Evolutionary conservation across 345 rosid genomes (phyloP), one percentile per base, ranked within the genome.

Genomic region (Hypericum androsaemum): DNA sequence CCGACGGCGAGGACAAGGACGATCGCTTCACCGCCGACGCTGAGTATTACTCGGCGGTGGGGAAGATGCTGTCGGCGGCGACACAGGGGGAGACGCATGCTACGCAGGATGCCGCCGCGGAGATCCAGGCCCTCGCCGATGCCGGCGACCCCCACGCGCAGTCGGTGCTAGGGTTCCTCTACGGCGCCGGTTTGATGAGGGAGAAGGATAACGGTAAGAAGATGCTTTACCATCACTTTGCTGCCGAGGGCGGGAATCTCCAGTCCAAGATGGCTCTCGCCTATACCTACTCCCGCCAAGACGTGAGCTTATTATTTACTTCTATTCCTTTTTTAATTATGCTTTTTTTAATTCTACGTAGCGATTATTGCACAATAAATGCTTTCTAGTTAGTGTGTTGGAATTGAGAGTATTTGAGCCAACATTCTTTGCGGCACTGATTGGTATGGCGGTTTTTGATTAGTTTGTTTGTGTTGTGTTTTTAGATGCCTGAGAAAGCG

Each of bases 201-300:
- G 95, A 83, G 72, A 70, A 77, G 76, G 72, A 76, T 59, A 84
- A 77, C 54, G 94, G 77, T 9, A 88, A 77, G 67, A 79, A 88
- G 11, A 80, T 92, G 52, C 42, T 92, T 51, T 76, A 92, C 64
- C 98, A 88, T 64, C 64, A 65, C 43, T 92, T 92, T 39, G 89
- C 88, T 5, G 75, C 80, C 5, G 70, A 74, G 6, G 94, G 83
- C 8, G 96, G 86, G 39, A 92, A 73, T 67, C 69, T 79, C 72
- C 98, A 92, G 74, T 92, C 98, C 3, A 92, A 80, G 80, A 81
- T 88, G 97, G 85, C 94, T 36, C 74, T 92, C 14, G 98, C 98
- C 0, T 85, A 80, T 63, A 83, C 95, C 0, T 88, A 81, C 64
- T 56, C 75, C 7, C 88, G 98, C 0, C 98, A 92, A 75, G 88